phyloP scores from a whole-genome alignment of 768 basidiomycete species.

The Boletus insuetus region DNA sequence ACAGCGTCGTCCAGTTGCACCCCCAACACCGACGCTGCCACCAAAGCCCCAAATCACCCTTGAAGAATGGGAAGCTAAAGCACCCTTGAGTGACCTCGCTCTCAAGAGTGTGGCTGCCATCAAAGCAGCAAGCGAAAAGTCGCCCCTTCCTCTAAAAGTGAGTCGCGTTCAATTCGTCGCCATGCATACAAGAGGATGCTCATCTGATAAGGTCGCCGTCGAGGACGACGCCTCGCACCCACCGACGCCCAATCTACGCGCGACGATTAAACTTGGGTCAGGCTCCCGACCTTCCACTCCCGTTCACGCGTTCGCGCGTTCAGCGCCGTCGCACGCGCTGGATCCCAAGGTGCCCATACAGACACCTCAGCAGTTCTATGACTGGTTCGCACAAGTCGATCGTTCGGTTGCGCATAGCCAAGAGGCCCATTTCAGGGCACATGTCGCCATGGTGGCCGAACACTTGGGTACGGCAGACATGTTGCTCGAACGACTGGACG shows the following conservation, averaged over 20 bases:
- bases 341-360: conserved; percentile 78
- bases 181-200: conserved; percentile 3
- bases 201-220: conserved; percentile 42
- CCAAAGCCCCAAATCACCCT: conserved; percentile 54
- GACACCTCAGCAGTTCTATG: conserved; percentile 95
- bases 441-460: conserved; percentile 71
- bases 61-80: conserved; percentile 90
- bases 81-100: conserved; percentile 72
- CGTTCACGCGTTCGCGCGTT: conserved; percentile 17
- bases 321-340: conserved; percentile 46
- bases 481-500: conserved; percentile 67
- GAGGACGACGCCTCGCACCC: conserved; percentile 36
- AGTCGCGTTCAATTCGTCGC: conserved; percentile 10
- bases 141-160: conserved; percentile 77
- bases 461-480: conserved; percentile 78
- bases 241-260: conserved; percentile 36
- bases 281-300: conserved; percentile 49
- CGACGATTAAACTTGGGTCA: conserved; percentile 37
- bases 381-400: conserved; percentile 92
- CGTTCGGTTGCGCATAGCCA: conserved; percentile 90
- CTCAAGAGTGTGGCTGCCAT: conserved; percentile 61
- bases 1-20: conserved; percentile 28
- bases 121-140: conserved; percentile 57
- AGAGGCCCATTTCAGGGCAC: conserved; percentile 86
- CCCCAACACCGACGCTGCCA: conserved; percentile 28